Evolutionary conservation across 1,139 yeast genomes (phyloP), one percentile per base, ranked within the genome.

Genomic region (Lodderomyces parapsilosis): DNA sequence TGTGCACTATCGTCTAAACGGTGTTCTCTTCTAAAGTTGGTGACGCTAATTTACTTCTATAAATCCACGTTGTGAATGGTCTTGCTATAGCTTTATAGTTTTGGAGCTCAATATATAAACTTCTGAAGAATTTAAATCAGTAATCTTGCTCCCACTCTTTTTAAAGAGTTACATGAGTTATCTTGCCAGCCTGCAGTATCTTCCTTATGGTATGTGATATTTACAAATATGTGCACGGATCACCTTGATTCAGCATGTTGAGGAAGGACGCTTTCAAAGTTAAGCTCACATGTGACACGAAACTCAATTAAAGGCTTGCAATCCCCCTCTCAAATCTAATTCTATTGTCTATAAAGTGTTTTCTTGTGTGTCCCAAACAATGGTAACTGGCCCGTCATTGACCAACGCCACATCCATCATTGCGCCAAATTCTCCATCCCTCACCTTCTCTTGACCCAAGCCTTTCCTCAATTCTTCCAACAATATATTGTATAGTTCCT

Each of bases 361-460:
- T 39, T 72, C 78, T 43, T 61, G 71, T 1, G 93, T 83, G 54
- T 85, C 91, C 73, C 82, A 80, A 23, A 81, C 75, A 23, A 86
- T 79, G 0, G 94, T 85, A 6, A 83, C 88, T 0, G 93, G 94
- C 4, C 94, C 94, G 52, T 91, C 97, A 56, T 93, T 93, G 14
- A 83, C 81, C 44, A 91, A 63, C 2, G 77, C 75, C 13, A 93
- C 96, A 50, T 88, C 96, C 99, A 93, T 93, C 96, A 91, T 87
- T 7, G 94, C 98, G 0, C 98, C 99, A 62, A 93, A 93, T 44
- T 80, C 74, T 1, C 99, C 99, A 55, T 89, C 96, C 49, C 83
- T 76, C 6, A 90, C 95, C 39, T 77, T 74, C 0, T 73, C 78
- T 1, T 66, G 68, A 0, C 91, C 94, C 31, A 86, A 54, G n/a